phyloP scores from a whole-genome alignment of 129 eudicot genomes.

The Daucus carota region DNA sequence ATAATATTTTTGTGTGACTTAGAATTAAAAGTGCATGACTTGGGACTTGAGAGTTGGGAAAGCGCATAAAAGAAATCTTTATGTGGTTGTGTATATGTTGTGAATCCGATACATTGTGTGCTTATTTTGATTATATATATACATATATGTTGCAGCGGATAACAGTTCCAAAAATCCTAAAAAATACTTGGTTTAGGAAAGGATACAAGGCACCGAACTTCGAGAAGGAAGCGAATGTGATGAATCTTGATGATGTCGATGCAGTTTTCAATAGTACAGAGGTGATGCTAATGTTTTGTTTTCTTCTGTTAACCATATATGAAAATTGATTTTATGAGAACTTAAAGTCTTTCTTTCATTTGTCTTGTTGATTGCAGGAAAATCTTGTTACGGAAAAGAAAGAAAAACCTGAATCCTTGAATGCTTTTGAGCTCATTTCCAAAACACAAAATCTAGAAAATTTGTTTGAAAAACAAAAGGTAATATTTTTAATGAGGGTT shows the following conservation, averaged over 20 bases:
- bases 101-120: background rate
- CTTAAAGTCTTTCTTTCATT: background rate
- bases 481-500: slow-evolving; percentile 17
- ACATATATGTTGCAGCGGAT: slow-evolving; percentile 49
- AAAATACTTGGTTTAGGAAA: slow-evolving; percentile 78
- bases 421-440: slow-evolving; percentile 87
- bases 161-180: slow-evolving; percentile 60
- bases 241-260: slow-evolving; percentile 81
- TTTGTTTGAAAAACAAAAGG: slow-evolving; percentile 70
- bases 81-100: background rate
- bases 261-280: slow-evolving; percentile 70
- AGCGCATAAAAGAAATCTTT: background rate
- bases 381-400: slow-evolving; percentile 81
- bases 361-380: slow-evolving; percentile 39
- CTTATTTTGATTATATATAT: background rate
- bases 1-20: too few relatives aligned
- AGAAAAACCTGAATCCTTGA: slow-evolving; percentile 92
- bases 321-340: background rate
- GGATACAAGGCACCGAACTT: slow-evolving; percentile 71
- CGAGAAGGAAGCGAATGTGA: slow-evolving; percentile 64
- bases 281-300: slow-evolving; percentile 21
- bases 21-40: background rate
- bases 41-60: background rate
- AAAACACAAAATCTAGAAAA: slow-evolving; percentile 73
- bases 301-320: background rate